Percentiles rank a stretch among this genome's conserved stretches.
phyloP scores from a whole-genome alignment of 1,284 basidiomycete species.

The Ustilago vetiveriae region DNA sequence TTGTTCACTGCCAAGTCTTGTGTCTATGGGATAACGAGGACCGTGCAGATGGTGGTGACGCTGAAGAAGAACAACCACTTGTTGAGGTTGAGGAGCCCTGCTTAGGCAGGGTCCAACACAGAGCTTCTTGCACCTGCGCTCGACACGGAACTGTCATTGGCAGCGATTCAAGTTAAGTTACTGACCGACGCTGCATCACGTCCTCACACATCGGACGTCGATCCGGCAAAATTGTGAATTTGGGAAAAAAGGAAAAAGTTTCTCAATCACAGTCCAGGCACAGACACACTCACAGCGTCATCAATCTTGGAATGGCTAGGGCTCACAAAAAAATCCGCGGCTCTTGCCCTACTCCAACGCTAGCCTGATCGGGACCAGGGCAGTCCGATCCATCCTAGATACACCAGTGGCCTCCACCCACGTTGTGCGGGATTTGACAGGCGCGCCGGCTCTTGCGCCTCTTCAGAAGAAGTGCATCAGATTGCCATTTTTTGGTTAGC shows the following conservation, averaged over 20 bases:
- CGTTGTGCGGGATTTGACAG: slow-evolving; percentile 15
- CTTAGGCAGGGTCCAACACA: slow-evolving; percentile 1
- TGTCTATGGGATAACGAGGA: too few species aligned
- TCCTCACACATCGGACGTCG: neutral
- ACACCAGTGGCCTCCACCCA: slow-evolving; percentile 41
- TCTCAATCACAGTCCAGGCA: slow-evolving; percentile 9
- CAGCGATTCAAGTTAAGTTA: too few species aligned
- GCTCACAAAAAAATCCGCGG: too few species aligned
- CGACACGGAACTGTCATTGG: too few species aligned
- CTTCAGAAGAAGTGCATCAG: neutral
- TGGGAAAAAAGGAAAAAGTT: slow-evolving; percentile 22
- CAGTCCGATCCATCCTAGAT: neutral
- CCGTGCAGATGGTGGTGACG: neutral
- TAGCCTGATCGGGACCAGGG: neutral
- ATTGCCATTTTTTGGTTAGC: slow-evolving; percentile 1
- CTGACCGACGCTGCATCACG: slow-evolving; percentile 1
- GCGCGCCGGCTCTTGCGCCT: too few species aligned
- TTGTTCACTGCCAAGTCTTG: neutral
- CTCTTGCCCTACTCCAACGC: slow-evolving; percentile 3
- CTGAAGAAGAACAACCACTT: too few species aligned
- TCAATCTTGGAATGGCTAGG: too few species aligned
- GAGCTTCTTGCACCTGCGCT: neutral
- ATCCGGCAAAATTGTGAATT: slow-evolving; percentile 7
- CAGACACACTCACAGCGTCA: neutral
- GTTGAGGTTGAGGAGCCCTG: neutral